phyloP scores from a whole-genome alignment of 257 asterid genomes.

The Rehmannia glutinosa region DNA sequence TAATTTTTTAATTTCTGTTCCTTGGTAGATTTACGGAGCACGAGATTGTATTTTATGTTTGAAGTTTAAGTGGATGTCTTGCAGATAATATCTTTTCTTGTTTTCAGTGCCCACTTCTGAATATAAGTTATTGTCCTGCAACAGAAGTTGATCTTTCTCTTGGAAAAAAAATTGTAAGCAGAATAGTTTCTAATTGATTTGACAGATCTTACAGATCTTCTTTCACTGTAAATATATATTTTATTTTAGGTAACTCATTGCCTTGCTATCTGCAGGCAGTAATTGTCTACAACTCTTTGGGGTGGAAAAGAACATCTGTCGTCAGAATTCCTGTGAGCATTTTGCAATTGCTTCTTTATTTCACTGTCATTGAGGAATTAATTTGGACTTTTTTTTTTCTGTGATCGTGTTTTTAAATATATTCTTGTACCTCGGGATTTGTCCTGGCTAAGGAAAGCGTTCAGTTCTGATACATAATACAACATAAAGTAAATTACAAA shows the following conservation, averaged over 20 bases:
- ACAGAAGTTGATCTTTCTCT: constrained; percentile 69
- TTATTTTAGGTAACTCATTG: background rate
- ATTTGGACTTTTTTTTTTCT: background rate
- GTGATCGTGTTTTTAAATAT: background rate
- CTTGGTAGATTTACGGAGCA: no score
- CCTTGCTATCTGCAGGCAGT: constrained; percentile 48
- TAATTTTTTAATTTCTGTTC: background rate
- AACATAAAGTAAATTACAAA: no score
- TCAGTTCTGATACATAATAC: background rate
- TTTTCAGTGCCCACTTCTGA: constrained; percentile 84
- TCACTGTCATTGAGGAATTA: background rate
- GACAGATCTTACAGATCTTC: background rate
- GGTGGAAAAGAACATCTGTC: constrained; percentile 81
- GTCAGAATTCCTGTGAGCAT: constrained; percentile 87
- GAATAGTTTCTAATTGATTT: background rate
- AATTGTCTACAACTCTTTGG: constrained; percentile 81
- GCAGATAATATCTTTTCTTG: constrained; percentile 16
- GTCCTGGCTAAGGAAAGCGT: background rate
- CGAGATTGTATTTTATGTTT: background rate
- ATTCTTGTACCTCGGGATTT: background rate
- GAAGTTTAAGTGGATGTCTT: background rate
- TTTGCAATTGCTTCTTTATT: background rate
- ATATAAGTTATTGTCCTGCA: constrained; percentile 83
- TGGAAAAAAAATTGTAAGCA: constrained; percentile 71
- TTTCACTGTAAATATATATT: background rate